phyloP scores from a whole-genome alignment of 208 protist species.

The Tritrichomonas foetus region DNA sequence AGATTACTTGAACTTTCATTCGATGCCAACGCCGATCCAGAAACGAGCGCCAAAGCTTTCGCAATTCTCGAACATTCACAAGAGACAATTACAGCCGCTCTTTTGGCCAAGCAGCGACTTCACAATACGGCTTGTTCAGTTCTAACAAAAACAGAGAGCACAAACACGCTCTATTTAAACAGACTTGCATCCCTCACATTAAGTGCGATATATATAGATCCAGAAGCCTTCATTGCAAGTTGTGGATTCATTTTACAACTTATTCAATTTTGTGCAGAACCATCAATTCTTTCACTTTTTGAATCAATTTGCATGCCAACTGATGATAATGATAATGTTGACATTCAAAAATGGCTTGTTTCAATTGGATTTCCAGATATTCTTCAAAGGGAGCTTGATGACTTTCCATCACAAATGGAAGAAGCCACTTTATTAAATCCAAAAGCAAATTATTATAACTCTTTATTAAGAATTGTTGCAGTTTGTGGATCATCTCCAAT shows the following conservation, averaged over 20 bases:
- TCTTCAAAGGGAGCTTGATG: background rate
- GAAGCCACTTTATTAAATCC: background rate
- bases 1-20: background rate
- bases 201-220: background rate
- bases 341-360: background rate
- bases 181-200: background rate
- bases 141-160: background rate
- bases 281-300: background rate
- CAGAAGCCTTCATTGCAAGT: background rate
- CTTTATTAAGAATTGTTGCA: background rate
- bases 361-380: background rate
- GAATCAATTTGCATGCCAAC: background rate
- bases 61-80: background rate
- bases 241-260: conserved; percentile 7
- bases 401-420: background rate
- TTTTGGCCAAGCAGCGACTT: background rate
- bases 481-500: background rate
- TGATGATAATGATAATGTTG: background rate
- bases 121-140: background rate
- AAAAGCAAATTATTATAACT: background rate
- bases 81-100: background rate
- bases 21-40: background rate
- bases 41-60: conserved; percentile 6
- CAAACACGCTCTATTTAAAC: background rate
- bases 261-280: background rate